These are phyloP conservation scores for Ceratocystis papillata DNA, from an alignment of 2,329 filamentous ascomycete species.

Conservation along the genomic window DNA sequence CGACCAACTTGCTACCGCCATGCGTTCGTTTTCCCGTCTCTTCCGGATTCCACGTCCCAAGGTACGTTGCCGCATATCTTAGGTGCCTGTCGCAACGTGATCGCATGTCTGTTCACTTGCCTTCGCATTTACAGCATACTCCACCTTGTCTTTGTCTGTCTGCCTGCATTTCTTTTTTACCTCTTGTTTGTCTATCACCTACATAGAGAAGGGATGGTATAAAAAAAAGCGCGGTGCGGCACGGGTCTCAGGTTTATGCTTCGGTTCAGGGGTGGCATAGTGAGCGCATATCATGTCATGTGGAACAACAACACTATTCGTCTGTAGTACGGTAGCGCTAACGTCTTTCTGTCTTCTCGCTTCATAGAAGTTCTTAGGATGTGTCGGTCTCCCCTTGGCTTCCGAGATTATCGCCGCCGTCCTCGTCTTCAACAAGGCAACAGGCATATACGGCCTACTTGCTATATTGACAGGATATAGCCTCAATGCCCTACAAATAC, in stretches of 20 bases:
- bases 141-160: not conserved
- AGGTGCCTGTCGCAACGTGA: not conserved
- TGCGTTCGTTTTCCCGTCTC: slow-evolving; percentile 24
- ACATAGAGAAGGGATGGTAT: not conserved
- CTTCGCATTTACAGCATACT: not conserved
- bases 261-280: not conserved
- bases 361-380: slow-evolving; percentile 65
- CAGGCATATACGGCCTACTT: slow-evolving; percentile 79
- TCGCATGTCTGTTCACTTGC: not conserved
- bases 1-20: slow-evolving; percentile 5
- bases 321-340: not conserved
- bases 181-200: not conserved
- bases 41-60: slow-evolving; percentile 35
- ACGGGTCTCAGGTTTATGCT: slow-evolving; percentile 2
- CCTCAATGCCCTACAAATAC: slow-evolving; percentile 71
- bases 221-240: not conserved
- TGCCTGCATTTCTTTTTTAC: not conserved
- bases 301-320: not conserved
- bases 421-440: slow-evolving; percentile 83
- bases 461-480: slow-evolving; percentile 78
- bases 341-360: not conserved
- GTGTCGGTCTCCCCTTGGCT: slow-evolving; percentile 77
- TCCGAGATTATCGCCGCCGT: slow-evolving; percentile 74
- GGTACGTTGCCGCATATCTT: slow-evolving; percentile 29
- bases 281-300: not conserved